Evolutionary conservation across 2,329 filamentous ascomycete species (phyloP), one percentile per base, ranked within the genome.

Genomic region (Trichophyton rubrum): DNA sequence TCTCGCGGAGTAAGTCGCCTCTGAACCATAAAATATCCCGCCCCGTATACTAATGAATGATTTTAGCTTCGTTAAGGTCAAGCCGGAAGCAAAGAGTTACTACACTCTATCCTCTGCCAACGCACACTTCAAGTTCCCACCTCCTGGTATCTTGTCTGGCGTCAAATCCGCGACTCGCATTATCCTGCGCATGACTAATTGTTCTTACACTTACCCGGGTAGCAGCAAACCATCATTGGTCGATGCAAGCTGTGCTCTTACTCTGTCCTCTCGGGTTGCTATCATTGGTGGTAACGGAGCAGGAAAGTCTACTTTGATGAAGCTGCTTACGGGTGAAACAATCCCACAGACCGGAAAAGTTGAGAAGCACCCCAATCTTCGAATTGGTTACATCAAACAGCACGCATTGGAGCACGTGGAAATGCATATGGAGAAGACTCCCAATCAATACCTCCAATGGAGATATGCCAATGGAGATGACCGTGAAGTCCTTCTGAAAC

Each of bases 381-480:
- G 93, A 81, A 96, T 99, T 69, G 93, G 93, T 60, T 99, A 99
- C 80, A 97, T 99, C 79, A 97, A 97, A 80, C 93, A 99, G 79
- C 93, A 99, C 75, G 93, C 93, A 51, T 82, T 99, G 11, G 93
- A 99, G 80, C 93, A 99, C 83, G 93, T 99, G 9, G 92, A 99
- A 78, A 96, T 96, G 92, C 93, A 99, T 72, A 80, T 97, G 67
- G 93, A 99, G 77, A 99, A 99, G 84, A 99, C 93, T 0, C 93
- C 93, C 45, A 97, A 96, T 74, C 93, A 99, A 77, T 99, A 99
- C 72, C 82, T 99, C 38, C 93, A 97, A 77, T 99, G 93, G 93
- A 89, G 93, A 69, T 99, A 97, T 72, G 89, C 89, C 69, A 90
- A 97, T 70, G 93, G 93, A 70, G 93, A 97, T 68, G 93, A 99